These are phyloP conservation scores for Fusarium subtropicale DNA, from an alignment of 2,329 filamentous ascomycete genomes.

Conservation along the genomic window DNA sequence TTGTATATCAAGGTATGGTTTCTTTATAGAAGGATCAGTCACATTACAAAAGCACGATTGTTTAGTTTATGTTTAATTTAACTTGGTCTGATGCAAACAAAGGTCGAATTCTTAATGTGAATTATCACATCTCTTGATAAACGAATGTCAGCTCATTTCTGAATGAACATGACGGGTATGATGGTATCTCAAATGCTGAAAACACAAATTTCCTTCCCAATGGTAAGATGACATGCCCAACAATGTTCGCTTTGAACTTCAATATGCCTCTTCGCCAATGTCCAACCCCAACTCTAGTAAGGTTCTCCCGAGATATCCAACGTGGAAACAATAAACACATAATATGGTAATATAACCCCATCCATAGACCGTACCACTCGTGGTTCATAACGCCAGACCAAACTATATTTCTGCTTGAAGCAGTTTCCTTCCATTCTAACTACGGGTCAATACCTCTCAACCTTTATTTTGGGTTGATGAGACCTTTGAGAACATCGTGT, in stretches of 20 bases:
- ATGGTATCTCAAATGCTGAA: constrained; percentile 44
- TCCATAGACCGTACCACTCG: background rate
- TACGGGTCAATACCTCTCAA: constrained; percentile 10
- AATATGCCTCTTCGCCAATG: constrained; percentile 29
- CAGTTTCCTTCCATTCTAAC: background rate
- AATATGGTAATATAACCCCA: background rate
- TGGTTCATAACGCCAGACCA: background rate
- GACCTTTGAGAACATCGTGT: constrained; percentile 20
- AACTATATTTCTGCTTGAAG: background rate
- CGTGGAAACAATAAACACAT: background rate
- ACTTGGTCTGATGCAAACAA: background rate
- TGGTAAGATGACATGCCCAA: constrained; percentile 20
- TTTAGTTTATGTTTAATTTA: constrained; percentile 18
- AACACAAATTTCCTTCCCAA: constrained; percentile 27
- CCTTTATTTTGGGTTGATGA: constrained; percentile 20
- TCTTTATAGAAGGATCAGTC: constrained; percentile 28
- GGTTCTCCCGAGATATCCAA: background rate
- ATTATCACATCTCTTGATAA: constrained; percentile 20
- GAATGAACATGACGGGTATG: constrained; percentile 33
- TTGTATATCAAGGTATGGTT: constrained; percentile 29
- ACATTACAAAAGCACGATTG: constrained; percentile 18
- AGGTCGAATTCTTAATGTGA: background rate
- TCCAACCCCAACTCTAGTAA: background rate
- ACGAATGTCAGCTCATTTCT: constrained; percentile 27
- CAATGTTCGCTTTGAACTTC: constrained; percentile 22